Percentiles rank a stretch among this genome's conserved stretches.
Conservation (phyloP, 2,329 filamentous ascomycete genomes). For the Ophiosphaerella korrae region DNA sequence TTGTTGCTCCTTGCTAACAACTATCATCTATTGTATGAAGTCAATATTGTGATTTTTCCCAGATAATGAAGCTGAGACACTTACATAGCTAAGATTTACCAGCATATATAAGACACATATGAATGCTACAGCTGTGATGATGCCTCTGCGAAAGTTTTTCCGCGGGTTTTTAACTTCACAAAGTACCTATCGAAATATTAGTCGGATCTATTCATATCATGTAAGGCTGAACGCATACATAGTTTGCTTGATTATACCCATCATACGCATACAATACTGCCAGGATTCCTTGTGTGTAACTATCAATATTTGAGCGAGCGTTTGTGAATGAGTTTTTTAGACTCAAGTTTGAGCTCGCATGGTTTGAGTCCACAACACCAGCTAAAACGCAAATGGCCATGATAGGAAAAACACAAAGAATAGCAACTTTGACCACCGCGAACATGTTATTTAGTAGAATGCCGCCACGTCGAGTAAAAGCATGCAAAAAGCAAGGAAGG, state of each 20-base stretch:
- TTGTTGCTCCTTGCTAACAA: constrained; percentile 30
- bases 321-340: constrained; percentile 25
- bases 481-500: constrained; percentile 56
- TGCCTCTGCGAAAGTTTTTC: constrained; percentile 16
- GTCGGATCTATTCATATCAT: background rate
- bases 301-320: constrained; percentile 18
- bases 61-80: background rate
- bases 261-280: constrained; percentile 51
- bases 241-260: constrained; percentile 51
- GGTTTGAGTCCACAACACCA: constrained; percentile 10
- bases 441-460: constrained; percentile 59
- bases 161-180: constrained; percentile 19
- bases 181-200: constrained; percentile 15
- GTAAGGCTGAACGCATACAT: background rate
- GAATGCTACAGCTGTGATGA: constrained; percentile 9
- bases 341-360: constrained; percentile 34
- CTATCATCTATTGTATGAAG: constrained; percentile 19
- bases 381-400: constrained; percentile 46
- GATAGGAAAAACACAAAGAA: constrained; percentile 47
- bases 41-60: background rate
- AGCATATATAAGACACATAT: constrained; percentile 46
- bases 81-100: constrained; percentile 19
- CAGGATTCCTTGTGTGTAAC: constrained; percentile 39
- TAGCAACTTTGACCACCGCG: constrained; percentile 56
- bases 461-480: constrained; percentile 55